phyloP scores from a whole-genome alignment of 2,329 filamentous ascomycete genomes.

The Aspergillus sp. region DNA sequence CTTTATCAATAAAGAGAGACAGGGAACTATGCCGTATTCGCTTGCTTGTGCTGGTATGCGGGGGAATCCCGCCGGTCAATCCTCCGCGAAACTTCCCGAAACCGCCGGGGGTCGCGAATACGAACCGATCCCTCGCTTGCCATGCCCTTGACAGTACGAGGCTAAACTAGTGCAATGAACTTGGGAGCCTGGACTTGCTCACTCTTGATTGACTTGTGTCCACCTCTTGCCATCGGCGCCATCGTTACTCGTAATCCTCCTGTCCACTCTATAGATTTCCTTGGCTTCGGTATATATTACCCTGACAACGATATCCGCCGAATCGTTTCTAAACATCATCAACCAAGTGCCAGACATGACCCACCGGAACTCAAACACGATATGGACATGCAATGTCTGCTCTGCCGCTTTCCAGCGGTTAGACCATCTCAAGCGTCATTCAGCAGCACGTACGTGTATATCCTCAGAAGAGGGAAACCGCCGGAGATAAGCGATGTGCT shows the following conservation, averaged over 20 bases:
- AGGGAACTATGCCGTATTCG: no score
- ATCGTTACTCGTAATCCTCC: neutral
- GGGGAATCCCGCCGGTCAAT: conserved; percentile 13
- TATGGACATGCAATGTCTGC: conserved; percentile 27
- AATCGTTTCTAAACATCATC: neutral
- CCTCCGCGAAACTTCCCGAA: neutral
- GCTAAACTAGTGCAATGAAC: neutral
- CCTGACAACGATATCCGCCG: neutral
- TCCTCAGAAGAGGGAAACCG: neutral
- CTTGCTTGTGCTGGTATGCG: neutral
- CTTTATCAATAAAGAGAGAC: no score
- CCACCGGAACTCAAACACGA: neutral
- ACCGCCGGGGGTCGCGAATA: neutral
- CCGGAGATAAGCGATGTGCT: neutral
- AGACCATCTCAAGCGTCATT: conserved; percentile 29
- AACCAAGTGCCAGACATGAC: neutral
- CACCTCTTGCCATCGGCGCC: neutral
- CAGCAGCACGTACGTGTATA: conserved; percentile 23
- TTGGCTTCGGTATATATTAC: neutral
- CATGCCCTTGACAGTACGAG: neutral
- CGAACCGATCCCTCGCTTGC: neutral
- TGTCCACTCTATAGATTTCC: neutral
- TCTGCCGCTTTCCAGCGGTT: conserved; percentile 24
- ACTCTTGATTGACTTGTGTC: neutral
- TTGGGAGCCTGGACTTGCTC: neutral